Percentiles rank a stretch among this genome's conserved stretches.
Evolutionary conservation across 169 alveolate species (phyloP).

Genomic region (Plasmodium berghei): DNA sequence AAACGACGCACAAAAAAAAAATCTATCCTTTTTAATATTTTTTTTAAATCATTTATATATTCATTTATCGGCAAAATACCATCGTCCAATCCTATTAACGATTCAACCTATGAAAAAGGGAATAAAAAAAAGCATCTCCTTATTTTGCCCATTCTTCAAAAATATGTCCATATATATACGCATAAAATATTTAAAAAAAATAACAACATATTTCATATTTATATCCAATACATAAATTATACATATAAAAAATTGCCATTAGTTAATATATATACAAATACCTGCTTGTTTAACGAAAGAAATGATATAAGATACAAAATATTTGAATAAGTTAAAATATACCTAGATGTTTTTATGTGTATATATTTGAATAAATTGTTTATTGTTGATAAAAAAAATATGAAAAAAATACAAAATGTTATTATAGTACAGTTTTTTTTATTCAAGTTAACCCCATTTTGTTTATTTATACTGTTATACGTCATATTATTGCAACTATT

Average conservation of each 20-base stretch:
- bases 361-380: slow-evolving; percentile 45
- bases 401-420: slow-evolving; percentile 45
- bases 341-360: slow-evolving; percentile 49
- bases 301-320: slow-evolving; percentile 52
- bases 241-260: neutral
- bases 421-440: slow-evolving; percentile 41
- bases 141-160: neutral
- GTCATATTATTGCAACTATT: neutral
- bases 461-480: slow-evolving; percentile 12
- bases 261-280: neutral
- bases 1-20: slow-evolving; percentile 31
- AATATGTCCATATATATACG: neutral
- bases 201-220: too few relatives aligned
- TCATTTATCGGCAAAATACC: slow-evolving; percentile 63
- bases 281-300: slow-evolving; percentile 36
- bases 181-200: neutral
- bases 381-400: slow-evolving; percentile 58
- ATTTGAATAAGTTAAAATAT: slow-evolving; percentile 50
- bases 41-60: slow-evolving; percentile 24
- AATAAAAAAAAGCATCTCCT: neutral
- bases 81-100: slow-evolving; percentile 28
- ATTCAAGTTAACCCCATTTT: slow-evolving; percentile 7
- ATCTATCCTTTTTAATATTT: slow-evolving; percentile 27
- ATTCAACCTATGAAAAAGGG: slow-evolving; percentile 34
- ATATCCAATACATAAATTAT: too few relatives aligned